Evolutionary conservation across 257 asterid species (phyloP), one percentile per base, ranked within the genome.

Genomic region (Oldenlandia corymbosa): DNA sequence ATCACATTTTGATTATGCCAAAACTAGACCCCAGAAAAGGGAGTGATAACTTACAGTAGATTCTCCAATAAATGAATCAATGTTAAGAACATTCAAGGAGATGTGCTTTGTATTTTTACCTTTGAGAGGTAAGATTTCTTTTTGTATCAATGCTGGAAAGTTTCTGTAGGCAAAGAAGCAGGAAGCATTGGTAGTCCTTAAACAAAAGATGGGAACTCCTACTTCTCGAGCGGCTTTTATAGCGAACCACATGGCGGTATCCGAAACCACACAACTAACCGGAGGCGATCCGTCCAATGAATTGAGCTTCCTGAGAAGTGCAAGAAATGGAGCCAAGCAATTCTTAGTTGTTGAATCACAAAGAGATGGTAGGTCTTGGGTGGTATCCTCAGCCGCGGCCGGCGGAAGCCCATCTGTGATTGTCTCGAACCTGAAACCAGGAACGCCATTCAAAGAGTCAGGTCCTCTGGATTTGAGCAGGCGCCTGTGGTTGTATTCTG

Each of bases 401-500:
- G 67, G 51, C 3, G 77, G 77, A 14, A 75, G 68, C 1, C 84
- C 79, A 59, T 75, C 81, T 1, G 81, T 79, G n/a, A 75, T 79
- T 1, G 79, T 73, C 18, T 26, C 66, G 24, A 79, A 79, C 2
- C 17, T 28, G 71, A 79, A 79, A 27, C 66, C 79, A 1, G 67
- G 75, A 45, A 39, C 27, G 49, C 61, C 67, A n/a, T 36, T 18
- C 4, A 72, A 39, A 20, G 64, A 67, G 6, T 37, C 43, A 17
- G 55, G 32, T 26, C 75, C 77, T 27, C 70, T 17, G 26, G 84
- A 73, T 18, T 55, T 52, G 50, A 71, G 72, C 24, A 78, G 37
- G 42, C 78, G 80, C 17, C 58, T 14, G 56, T 71, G 85, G 78
- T 77, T 81, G 82, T 70, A 75, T 17, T 81, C 87, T 45, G 87